Conservation (phyloP, 805 yeast species). For the Cyberlindnera veronae region DNA sequence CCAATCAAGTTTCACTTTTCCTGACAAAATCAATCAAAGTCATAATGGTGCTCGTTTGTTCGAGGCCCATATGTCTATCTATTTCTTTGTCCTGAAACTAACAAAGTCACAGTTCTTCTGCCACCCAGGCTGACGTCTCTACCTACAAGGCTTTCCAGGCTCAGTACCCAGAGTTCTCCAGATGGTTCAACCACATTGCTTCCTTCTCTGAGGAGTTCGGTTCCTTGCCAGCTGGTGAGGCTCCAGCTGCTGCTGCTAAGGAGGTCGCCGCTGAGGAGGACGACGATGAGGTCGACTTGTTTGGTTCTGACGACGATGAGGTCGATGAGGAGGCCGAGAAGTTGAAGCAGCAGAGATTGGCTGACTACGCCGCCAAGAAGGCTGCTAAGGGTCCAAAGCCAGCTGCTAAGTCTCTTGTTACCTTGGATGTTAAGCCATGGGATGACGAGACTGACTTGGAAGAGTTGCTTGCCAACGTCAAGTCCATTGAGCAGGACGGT, state of each 20-base stretch:
- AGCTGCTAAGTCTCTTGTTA: constrained; percentile 96
- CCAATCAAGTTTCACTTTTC: constrained; percentile 41
- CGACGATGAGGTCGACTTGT: constrained; percentile 91
- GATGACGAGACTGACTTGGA: constrained; percentile 98
- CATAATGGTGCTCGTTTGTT: too few relatives aligned
- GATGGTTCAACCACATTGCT: constrained; percentile 99
- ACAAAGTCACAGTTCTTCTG: constrained; percentile 57
- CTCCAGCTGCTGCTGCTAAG: constrained; percentile 39
- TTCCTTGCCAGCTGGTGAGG: constrained; percentile 71
- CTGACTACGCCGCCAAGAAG: constrained; percentile 96
- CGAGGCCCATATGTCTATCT: too few relatives aligned
- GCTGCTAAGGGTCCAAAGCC: constrained; percentile 97
- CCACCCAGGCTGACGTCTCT: constrained; percentile 94
- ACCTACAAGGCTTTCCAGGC: constrained; percentile 92
- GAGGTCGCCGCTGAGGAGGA: constrained; percentile 64
- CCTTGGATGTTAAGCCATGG: constrained; percentile 99
- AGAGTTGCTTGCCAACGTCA: constrained; percentile 80
- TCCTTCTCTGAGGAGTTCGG: constrained; percentile 84
- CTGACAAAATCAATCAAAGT: constrained; percentile 30
- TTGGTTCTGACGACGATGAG: constrained; percentile 88
- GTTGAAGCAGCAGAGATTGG: constrained; percentile 95
- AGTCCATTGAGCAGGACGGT: constrained; percentile 86
- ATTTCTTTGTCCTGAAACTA: too few relatives aligned
- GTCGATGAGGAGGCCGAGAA: constrained; percentile 97
- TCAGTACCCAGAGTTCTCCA: constrained; percentile 89